phyloP scores from a whole-genome alignment of 1,284 basidiomycete species.

The Fomitopsis palustris region DNA sequence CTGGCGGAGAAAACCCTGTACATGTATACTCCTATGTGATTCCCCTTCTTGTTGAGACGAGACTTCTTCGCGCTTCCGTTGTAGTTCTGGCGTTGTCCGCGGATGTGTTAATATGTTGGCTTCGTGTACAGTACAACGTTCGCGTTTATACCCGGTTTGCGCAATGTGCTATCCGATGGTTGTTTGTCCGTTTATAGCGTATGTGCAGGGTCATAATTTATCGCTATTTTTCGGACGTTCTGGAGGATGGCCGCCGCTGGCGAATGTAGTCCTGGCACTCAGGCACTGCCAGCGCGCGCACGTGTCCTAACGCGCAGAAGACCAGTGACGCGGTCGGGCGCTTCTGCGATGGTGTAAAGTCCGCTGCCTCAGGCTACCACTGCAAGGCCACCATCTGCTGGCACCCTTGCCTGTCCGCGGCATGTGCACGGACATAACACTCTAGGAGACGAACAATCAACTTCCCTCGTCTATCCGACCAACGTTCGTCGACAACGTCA shows the following conservation, averaged over 20 bases:
- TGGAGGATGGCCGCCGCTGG: background rate
- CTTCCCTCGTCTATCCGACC: background rate
- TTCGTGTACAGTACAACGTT: slow-evolving; percentile 1
- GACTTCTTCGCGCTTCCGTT: background rate
- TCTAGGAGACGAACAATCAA: background rate
- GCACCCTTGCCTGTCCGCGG: background rate
- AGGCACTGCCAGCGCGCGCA: background rate
- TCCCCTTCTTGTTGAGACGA: background rate
- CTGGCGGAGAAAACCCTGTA: background rate
- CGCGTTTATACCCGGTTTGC: background rate
- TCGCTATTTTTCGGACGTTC: background rate
- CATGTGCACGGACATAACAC: background rate
- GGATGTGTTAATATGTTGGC: background rate
- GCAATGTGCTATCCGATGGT: background rate
- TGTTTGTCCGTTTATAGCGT: background rate
- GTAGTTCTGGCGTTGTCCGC: background rate
- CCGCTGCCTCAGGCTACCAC: background rate
- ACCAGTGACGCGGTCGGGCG: background rate
- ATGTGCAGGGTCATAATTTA: background rate
- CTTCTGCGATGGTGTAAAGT: background rate
- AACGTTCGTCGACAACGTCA: background rate
- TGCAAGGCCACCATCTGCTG: background rate
- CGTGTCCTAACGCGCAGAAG: background rate
- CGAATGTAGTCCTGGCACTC: background rate
- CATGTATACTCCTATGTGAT: background rate